Base-by-base conservation (phyloP, 805 yeast genomes). In the Candida dajiaensis region DNA sequence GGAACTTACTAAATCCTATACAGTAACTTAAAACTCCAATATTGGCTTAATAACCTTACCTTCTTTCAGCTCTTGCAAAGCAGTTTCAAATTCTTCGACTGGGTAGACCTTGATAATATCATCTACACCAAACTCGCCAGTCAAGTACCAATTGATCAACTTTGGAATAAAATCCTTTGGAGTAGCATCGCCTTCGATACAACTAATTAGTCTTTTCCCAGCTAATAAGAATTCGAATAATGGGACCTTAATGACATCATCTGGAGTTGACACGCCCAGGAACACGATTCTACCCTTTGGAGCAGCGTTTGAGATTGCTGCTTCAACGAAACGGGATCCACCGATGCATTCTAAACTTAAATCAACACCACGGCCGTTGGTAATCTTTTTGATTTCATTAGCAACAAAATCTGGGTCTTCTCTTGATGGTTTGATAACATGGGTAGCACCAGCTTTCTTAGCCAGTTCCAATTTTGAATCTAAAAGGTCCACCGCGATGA, bases 381-480 rank as follows among this genome's bases (percentile, higher is more conserved):
- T 47, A 40, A 47, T 41, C 42, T 41, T 46, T 41, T 39, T 44
- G 26, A 47, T 44, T 36, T 44, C 40, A 12, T 39, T 42, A 16
- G 40, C 41, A 10, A 47, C 50, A 13, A 36, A 42, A 11, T 39
- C 35, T 6, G 42, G 42, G 6, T 44, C 43, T 9, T 47, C 45
- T 19, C 28, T 39, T 13, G 43, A 38, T 20, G 41, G 45, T 21
- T 73, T 70, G 21, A 71, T 70, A 15, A 72, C 62, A 61, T 81
- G 83, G 2, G 90, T 81, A 36, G 80, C 87, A 40, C 85, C 82
- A 23, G 80, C 72, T 16, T 75, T 68, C 55, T 73, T 65, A 40
- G 90, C 89, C 66, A 83, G 71, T 38, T 77, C 72, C 51, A 86
- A 74, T 57, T 85, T 83, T 44, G 68, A 65, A 50, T 83, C 84